Evolutionary conservation across 208 protist species (phyloP).

Genomic region (Wallacemonas sp.): DNA sequence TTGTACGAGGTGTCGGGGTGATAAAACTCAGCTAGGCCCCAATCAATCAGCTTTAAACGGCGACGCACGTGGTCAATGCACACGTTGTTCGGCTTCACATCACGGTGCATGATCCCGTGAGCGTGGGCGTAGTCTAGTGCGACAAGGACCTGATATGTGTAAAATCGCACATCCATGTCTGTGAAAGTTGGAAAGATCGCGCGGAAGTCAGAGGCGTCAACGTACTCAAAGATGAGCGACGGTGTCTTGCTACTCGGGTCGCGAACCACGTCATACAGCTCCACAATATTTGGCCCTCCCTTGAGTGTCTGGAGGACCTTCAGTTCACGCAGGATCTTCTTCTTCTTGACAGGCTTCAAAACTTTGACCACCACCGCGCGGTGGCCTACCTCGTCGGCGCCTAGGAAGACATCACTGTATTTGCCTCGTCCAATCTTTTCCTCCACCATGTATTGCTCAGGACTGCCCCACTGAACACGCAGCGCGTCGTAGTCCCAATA

Average conservation of each 20-base stretch:
- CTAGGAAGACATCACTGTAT: slow-evolving; percentile 99
- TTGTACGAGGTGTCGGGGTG: slow-evolving; percentile 98
- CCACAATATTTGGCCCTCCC: slow-evolving; percentile 98
- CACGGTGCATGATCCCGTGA: slow-evolving; percentile 99
- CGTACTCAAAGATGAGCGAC: slow-evolving; percentile 99
- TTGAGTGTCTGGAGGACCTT: slow-evolving; percentile 99
- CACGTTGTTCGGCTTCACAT: slow-evolving; percentile 99
- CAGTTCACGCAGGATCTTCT: slow-evolving; percentile 99
- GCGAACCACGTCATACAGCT: slow-evolving; percentile 98
- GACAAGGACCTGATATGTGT: slow-evolving; percentile 97
- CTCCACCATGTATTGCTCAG: slow-evolving; percentile 97
- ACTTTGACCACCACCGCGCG: slow-evolving; percentile 99
- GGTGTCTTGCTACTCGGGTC: slow-evolving; percentile 98
- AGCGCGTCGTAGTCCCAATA: slow-evolving; percentile 96
- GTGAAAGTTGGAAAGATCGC: slow-evolving; percentile 97
- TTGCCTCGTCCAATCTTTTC: slow-evolving; percentile 97
- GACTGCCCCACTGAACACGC: slow-evolving; percentile 93
- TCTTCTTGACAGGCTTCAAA: slow-evolving; percentile 99
- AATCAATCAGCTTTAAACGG: slow-evolving; percentile 98
- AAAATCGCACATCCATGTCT: slow-evolving; percentile 98
- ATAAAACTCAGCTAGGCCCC: slow-evolving; percentile 99
- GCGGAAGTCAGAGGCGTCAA: slow-evolving; percentile 98
- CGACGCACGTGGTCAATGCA: slow-evolving; percentile 98
- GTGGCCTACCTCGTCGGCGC: slow-evolving; percentile 86
- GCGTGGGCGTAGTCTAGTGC: slow-evolving; percentile 97